phyloP scores from a whole-genome alignment of 768 basidiomycete genomes.

The Boletus vinaceobasis region DNA sequence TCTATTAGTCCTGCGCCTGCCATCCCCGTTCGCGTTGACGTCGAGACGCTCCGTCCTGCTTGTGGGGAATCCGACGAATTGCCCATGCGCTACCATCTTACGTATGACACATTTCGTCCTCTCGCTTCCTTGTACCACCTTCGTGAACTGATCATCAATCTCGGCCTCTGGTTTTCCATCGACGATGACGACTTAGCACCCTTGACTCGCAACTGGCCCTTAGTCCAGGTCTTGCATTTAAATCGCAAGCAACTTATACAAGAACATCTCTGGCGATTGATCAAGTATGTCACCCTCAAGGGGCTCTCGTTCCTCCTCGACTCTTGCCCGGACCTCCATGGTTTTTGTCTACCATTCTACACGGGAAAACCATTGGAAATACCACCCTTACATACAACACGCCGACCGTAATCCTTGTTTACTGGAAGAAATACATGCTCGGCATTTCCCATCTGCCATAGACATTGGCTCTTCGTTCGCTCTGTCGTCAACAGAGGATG shows the following conservation, averaged over 20 bases:
- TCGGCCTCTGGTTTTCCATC: conserved; percentile 1
- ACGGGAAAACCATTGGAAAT: background rate
- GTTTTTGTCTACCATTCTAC: background rate
- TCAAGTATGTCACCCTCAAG: background rate
- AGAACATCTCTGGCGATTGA: too few species aligned
- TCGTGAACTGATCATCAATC: background rate
- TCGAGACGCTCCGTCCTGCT: too few species aligned
- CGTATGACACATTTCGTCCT: background rate
- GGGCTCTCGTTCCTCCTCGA: background rate
- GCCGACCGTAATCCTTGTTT: background rate
- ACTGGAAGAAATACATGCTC: background rate
- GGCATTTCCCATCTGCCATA: background rate
- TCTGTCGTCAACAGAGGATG: too few species aligned
- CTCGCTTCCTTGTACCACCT: background rate
- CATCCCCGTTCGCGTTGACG: background rate
- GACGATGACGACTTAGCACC: conserved; percentile 1
- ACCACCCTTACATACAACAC: background rate
- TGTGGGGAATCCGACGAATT: background rate
- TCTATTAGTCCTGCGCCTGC: background rate
- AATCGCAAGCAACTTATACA: too few species aligned
- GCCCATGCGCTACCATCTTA: background rate
- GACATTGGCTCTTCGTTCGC: background rate
- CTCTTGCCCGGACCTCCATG: background rate
- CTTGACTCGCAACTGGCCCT: conserved; percentile 4
- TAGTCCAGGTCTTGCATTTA: background rate